A percentile compares a stretch with the other conserved stretches of the same genome.
phyloP scores from a whole-genome alignment of 306 rosid species.

The Neltuma alba region DNA sequence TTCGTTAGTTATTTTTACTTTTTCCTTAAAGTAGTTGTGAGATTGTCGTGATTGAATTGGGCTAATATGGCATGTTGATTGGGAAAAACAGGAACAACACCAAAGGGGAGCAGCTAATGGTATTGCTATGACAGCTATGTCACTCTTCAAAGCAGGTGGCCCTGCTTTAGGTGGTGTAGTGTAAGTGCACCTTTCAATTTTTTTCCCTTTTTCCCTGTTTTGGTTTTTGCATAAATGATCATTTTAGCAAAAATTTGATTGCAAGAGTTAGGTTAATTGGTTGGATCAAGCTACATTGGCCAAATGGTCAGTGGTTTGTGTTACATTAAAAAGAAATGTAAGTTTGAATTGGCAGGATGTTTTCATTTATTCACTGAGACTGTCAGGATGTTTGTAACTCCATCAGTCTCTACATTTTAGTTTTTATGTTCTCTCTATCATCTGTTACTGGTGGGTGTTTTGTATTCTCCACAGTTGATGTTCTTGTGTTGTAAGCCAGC shows the following conservation, averaged over 20 bases:
- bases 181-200: conserved; percentile 48
- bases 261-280: neutral
- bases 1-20: neutral
- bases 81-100: conserved; percentile 62
- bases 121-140: conserved; percentile 76
- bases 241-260: conserved; percentile 59
- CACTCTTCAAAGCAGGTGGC: conserved; percentile 83
- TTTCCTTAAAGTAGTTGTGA: neutral
- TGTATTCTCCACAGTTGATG: too few species aligned
- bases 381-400: neutral
- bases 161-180: conserved; percentile 84
- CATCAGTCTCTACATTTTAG: neutral
- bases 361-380: neutral
- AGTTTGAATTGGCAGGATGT: neutral
- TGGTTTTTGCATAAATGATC: neutral
- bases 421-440: neutral
- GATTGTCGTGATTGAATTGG: conserved; percentile 13
- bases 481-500: too few species aligned
- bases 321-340: too few species aligned
- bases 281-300: neutral
- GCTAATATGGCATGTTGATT: conserved; percentile 25
- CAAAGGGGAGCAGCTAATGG: conserved; percentile 98
- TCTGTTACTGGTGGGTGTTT: neutral
- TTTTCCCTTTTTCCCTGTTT: neutral
- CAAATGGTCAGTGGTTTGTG: neutral